A percentile compares a stretch with the other conserved stretches of the same genome.
phyloP scores from a whole-genome alignment of 176 grass and related monocot species.

The Zoysia japonica region DNA sequence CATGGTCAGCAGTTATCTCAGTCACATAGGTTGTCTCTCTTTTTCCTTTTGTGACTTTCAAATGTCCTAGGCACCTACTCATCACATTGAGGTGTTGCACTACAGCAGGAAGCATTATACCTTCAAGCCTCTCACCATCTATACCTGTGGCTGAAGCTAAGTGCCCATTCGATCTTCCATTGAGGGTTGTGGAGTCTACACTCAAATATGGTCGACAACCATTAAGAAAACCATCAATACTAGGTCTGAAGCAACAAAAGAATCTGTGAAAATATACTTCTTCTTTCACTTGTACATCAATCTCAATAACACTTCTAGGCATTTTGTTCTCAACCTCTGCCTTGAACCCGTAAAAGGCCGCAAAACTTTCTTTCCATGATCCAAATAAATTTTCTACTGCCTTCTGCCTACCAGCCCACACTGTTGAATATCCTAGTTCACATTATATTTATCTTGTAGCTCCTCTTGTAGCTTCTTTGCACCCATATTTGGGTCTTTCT shows the following conservation, averaged over 20 bases:
- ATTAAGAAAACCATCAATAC: slow-evolving; percentile 10
- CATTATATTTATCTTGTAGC: background rate
- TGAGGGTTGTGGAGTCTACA: background rate
- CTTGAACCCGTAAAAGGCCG: background rate
- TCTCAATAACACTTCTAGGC: background rate
- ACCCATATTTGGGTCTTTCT: no score
- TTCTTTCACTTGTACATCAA: background rate
- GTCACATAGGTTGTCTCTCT: background rate
- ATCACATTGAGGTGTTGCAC: background rate
- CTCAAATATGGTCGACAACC: background rate
- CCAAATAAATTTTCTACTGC: background rate
- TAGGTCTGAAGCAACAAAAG: background rate
- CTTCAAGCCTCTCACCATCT: background rate
- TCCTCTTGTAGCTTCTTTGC: background rate
- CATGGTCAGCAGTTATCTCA: background rate
- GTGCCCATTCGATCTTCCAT: background rate
- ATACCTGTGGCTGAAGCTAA: background rate
- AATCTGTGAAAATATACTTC: no score
- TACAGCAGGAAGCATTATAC: no score
- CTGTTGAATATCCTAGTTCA: background rate
- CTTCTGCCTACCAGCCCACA: background rate
- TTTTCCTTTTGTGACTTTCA: background rate
- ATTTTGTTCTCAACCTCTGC: background rate
- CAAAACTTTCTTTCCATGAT: background rate
- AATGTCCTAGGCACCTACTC: background rate